Evolutionary conservation across 208 protist species (phyloP), one percentile per base, ranked within the genome.

Genomic region (Paratrypanosoma confusum): DNA sequence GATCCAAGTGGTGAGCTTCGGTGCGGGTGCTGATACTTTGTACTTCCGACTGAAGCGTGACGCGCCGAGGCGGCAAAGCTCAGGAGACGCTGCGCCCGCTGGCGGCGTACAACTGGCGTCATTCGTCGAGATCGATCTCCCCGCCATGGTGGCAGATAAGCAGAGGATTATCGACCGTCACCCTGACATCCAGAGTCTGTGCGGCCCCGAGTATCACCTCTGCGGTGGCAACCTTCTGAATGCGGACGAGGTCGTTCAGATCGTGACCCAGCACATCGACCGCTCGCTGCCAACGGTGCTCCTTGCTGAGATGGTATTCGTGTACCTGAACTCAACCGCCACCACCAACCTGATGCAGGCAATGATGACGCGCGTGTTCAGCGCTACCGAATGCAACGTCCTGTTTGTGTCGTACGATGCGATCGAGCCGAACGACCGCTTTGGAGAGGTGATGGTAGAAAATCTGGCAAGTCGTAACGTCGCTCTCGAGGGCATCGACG

Each of bases 271-370:
- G 23, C 53, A 69, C 49, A 41, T 76, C 13, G 35, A 49, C 10
- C 54, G 49, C 16, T 62, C 60, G 26, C 29, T 70, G 8, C 84
- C 84, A 1, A 93, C 84, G 2, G 63, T 93, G 20, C 40, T 93
- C 17, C 46, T 93, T 5, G 84, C 80, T 5, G 84, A 93, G 51
- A 89, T 88, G 77, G 78, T 93, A 3, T 88, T 93, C 55, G 80
- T 93, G 2, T 93, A 93, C 58, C 71, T 93, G 42, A 75, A 87
- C 25, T 71, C 64, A 16, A 33, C 45, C 21, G 56, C 77, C 43
- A 80, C 75, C 0, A 82, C 80, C 26, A 53, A 60, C 18, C 66
- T 93, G 13, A 62, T 93, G 16, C 50, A 51, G 13, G 47, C 48
- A 5, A 71, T 63, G 5, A 42, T 90, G 39, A 43, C 58, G 18